These are phyloP conservation scores for Aegilops umbellulata DNA, from an alignment of 176 grass and related monocot genomes.

Conservation along the genomic window DNA sequence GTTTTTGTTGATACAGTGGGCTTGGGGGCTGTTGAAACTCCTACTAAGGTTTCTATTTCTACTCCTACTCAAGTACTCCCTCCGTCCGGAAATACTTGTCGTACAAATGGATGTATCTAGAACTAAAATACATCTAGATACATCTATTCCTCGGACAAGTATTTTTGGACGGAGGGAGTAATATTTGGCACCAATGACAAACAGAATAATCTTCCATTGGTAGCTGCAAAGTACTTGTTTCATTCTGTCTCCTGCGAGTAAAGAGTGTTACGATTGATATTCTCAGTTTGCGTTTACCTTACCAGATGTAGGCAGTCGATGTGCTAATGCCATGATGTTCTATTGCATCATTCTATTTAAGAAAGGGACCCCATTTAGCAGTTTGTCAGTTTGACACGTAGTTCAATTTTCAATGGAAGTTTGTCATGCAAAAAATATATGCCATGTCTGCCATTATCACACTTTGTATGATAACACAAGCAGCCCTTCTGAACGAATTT, in stretches of 20 bases:
- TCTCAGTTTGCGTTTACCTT: background rate
- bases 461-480: too few species aligned
- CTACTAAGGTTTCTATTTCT: slow-evolving; percentile 62
- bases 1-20: slow-evolving; percentile 88
- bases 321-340: background rate
- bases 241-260: background rate
- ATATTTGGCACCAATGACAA: background rate
- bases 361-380: background rate
- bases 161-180: too few species aligned
- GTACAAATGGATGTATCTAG: too few species aligned
- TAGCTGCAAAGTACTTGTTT: background rate
- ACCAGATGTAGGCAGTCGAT: background rate
- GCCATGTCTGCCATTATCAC: background rate
- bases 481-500: too few species aligned
- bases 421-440: background rate
- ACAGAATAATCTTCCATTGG: background rate
- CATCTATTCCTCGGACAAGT: too few species aligned
- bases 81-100: too few species aligned
- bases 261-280: background rate
- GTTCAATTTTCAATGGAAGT: background rate
- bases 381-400: background rate
- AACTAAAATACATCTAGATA: too few species aligned
- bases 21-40: slow-evolving; percentile 73
- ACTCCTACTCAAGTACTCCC: too few species aligned
- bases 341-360: background rate